Evolutionary conservation across 768 basidiomycete species (phyloP), one percentile per base, ranked within the genome.

Genomic region (Termitomyces sp.): DNA sequence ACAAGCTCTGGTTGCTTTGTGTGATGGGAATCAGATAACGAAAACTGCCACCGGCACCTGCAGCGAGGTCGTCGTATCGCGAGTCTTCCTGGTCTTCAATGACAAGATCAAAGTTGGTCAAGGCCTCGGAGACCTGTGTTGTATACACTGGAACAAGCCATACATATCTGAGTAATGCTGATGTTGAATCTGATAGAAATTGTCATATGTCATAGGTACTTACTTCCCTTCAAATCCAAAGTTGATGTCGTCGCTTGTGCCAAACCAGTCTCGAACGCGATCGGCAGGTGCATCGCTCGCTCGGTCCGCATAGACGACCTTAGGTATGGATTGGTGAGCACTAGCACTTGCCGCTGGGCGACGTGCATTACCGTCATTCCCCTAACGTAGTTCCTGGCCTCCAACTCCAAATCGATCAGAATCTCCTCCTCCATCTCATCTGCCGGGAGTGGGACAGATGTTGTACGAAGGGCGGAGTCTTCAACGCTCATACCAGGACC

Each of bases 1-100:
- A 35, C 40, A 43, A 19, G 2, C 10, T 32, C 14, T 53, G 16
- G 19, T 35, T n/a, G 34, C 5, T 11, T 17, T 34, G 43, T 4
- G 6, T 45, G 43, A 48, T 27, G n/a, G 56, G 56, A 25, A 57
- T 27, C 7, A 57, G 44, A 19, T 57, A 57, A 14, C 56, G 56
- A 39, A 9, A 53, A 8, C 53, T 23, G 4, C 56, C 56, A n/a
- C 44, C 37, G 3, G 50, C 39, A 19, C 28, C 56, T 9, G 28
- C 30, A 25, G 56, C 56, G 39, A 57, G 56, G 30, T 57, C 49
- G 35, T 40, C 23, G 23, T 46, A 52, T 7, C 34, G 51, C 1
- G 16, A 0, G 8, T 57, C 45, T 5, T 16, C 12, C 25, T 45
- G 2, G 6, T 1, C 2, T 32, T 23, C 12, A 25, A 52, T 32